Evolutionary conservation across 495 filamentous ascomycete genomes (phyloP).

Genomic region (Trichoderma gamsii): DNA sequence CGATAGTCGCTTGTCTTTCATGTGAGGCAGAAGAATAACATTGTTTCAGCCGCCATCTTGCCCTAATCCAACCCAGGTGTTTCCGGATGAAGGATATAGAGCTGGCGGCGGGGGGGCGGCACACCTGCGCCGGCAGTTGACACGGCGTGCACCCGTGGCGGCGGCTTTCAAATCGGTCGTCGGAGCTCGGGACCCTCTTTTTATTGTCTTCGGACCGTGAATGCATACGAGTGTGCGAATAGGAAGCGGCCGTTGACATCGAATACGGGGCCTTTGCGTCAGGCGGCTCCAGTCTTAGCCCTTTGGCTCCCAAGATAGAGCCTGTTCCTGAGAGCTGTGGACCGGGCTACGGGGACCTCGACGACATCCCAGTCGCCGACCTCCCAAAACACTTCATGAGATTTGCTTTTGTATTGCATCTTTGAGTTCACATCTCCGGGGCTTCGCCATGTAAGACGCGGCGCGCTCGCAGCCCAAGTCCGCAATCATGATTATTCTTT

Average conservation of each 20-base stretch:
- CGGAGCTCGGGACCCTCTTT: constrained; percentile 2
- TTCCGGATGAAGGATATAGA: not conserved
- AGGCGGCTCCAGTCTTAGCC: not conserved
- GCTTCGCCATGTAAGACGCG: constrained; percentile 3
- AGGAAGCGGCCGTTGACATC: not conserved
- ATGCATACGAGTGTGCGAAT: constrained; percentile 6
- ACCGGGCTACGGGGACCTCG: constrained; percentile 7
- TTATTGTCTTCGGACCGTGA: not conserved
- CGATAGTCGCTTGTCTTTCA: not conserved
- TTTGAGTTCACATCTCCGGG: not conserved
- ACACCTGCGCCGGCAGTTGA: constrained; percentile 7
- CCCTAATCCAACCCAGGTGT: not conserved
- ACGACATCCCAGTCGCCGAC: constrained; percentile 9
- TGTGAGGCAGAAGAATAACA: not conserved
- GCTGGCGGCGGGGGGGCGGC: not conserved
- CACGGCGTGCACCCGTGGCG: constrained; percentile 7
- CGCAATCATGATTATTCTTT: not conserved
- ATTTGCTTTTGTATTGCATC: not conserved
- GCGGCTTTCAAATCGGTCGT: constrained; percentile 5
- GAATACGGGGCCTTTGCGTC: not conserved
- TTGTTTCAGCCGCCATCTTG: not conserved
- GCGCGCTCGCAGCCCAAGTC: not conserved
- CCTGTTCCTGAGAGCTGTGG: not conserved
- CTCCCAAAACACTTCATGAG: constrained; percentile 1
- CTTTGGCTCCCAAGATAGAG: constrained; percentile 4